Evolutionary conservation across 805 yeast genomes (phyloP).

Genomic region (Candida silvicultrix): DNA sequence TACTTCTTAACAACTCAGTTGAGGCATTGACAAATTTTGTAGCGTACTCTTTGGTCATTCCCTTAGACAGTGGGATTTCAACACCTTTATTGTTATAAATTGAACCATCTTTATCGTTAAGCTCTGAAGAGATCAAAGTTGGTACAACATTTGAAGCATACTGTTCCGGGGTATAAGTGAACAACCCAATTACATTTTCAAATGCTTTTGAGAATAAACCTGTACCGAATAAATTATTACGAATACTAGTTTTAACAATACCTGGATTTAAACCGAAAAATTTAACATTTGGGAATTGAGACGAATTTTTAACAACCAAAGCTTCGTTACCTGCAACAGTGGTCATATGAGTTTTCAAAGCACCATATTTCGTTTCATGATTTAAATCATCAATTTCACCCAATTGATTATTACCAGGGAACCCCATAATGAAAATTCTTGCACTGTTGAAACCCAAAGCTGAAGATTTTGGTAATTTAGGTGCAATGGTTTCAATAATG

Average conservation of each 20-base stretch:
- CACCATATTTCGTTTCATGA: conserved; percentile 24
- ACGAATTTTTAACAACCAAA: conserved; percentile 22
- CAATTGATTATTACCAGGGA: conserved; percentile 28
- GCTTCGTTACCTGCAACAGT: conserved; percentile 40
- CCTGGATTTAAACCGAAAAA: conserved; percentile 36
- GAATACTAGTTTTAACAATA: conserved; percentile 28
- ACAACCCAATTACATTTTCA: conserved; percentile 26
- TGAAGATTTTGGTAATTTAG: conserved; percentile 13
- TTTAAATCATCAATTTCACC: conserved; percentile 31
- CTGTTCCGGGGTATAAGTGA: conserved; percentile 26
- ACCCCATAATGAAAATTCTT: conserved; percentile 33
- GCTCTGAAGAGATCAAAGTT: conserved; percentile 22
- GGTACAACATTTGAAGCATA: conserved; percentile 28
- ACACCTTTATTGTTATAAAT: conserved; percentile 26
- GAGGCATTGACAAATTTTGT: conserved; percentile 20
- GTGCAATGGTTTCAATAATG: conserved; percentile 23
- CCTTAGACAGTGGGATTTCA: conserved; percentile 21
- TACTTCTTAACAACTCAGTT: conserved; percentile 16
- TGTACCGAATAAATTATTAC: conserved; percentile 28
- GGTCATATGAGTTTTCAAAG: conserved; percentile 27
- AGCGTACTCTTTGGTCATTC: conserved; percentile 25
- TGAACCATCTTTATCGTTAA: conserved; percentile 25
- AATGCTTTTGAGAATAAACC: conserved; percentile 18
- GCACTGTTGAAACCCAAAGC: conserved; percentile 11
- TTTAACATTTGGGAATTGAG: conserved; percentile 18